These are phyloP conservation scores for Leccinum sublutescens DNA, from an alignment of 768 basidiomycete species.

Conservation along the genomic window DNA sequence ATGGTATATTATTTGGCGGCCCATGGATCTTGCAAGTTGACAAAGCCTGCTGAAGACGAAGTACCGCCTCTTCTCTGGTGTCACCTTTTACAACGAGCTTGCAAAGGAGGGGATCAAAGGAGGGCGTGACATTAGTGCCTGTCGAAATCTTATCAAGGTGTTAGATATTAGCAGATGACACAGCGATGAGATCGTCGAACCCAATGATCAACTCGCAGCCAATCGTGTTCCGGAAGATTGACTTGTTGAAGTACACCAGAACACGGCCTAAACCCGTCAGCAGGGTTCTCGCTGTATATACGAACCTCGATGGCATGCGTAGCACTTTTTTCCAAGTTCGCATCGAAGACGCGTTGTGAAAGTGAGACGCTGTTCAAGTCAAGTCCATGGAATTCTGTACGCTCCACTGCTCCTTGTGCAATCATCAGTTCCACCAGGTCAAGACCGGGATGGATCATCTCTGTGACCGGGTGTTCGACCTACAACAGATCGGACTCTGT, in stretches of 20 bases:
- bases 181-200: slow-evolving; percentile 30
- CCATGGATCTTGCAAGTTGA: slow-evolving; percentile 46
- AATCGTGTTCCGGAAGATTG: slow-evolving; percentile 38
- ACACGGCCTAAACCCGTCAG: slow-evolving; percentile 52
- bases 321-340: slow-evolving; percentile 10
- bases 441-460: slow-evolving; percentile 50
- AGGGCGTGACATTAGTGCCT: slow-evolving; percentile 49
- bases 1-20: slow-evolving; percentile 59
- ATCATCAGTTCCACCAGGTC: slow-evolving; percentile 69
- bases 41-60: slow-evolving; percentile 41
- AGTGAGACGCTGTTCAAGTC: slow-evolving; percentile 27
- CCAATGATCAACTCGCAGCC: slow-evolving; percentile 65
- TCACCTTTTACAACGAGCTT: slow-evolving; percentile 57
- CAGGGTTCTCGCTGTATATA: slow-evolving; percentile 63
- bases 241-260: slow-evolving; percentile 65
- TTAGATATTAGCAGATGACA: not conserved
- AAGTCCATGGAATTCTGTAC: slow-evolving; percentile 13
- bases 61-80: slow-evolving; percentile 45
- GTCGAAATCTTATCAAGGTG: slow-evolving; percentile 40
- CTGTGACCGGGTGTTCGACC: slow-evolving; percentile 70
- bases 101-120: slow-evolving; percentile 57
- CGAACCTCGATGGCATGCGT: slow-evolving; percentile 54
- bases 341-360: slow-evolving; percentile 39
- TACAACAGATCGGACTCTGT: slow-evolving; percentile 22
- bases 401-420: slow-evolving; percentile 48